These are phyloP conservation scores for Arachnopeziza araneosa DNA, from an alignment of 2,329 filamentous ascomycete genomes.

Conservation along the genomic window DNA sequence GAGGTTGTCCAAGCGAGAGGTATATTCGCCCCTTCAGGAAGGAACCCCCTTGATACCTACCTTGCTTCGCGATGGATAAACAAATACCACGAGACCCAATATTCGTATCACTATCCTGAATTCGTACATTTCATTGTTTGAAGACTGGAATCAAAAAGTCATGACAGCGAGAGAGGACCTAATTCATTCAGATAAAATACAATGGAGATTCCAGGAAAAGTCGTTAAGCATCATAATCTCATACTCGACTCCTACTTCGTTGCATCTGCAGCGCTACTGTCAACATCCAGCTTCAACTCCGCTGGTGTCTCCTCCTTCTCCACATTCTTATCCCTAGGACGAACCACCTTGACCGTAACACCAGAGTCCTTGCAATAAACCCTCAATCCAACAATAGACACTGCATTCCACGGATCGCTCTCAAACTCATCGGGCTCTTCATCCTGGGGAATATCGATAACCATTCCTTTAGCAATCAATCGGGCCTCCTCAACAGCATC, in stretches of 20 bases:
- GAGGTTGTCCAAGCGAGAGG: too few relatives aligned
- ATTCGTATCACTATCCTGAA: too few relatives aligned
- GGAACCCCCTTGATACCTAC: too few relatives aligned
- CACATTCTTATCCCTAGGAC: slow-evolving; percentile 20
- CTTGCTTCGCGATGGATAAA: too few relatives aligned
- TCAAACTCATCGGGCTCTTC: slow-evolving; percentile 51
- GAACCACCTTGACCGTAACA: slow-evolving; percentile 23
- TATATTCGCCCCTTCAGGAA: too few relatives aligned
- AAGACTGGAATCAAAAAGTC: too few relatives aligned
- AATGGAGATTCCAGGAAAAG: background rate
- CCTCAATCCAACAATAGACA: slow-evolving; percentile 54
- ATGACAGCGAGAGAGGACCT: too few relatives aligned
- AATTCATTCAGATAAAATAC: too few relatives aligned
- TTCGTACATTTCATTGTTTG: too few relatives aligned
- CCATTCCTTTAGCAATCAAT: slow-evolving; percentile 4
- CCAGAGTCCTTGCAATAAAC: slow-evolving; percentile 48
- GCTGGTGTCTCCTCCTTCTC: slow-evolving; percentile 8
- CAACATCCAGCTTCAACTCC: slow-evolving; percentile 36
- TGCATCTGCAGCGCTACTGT: slow-evolving; percentile 42
- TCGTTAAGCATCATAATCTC: background rate
- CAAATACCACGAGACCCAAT: too few relatives aligned
- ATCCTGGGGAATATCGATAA: slow-evolving; percentile 23
- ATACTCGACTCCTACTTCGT: slow-evolving; percentile 19
- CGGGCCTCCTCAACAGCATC: slow-evolving; percentile 20
- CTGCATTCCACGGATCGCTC: slow-evolving; percentile 56